A percentile compares a stretch with the other conserved stretches of the same genome.
These are phyloP conservation scores for Penicillium sp. DNA, from an alignment of 2,329 filamentous ascomycete species.

Conservation along the genomic window DNA sequence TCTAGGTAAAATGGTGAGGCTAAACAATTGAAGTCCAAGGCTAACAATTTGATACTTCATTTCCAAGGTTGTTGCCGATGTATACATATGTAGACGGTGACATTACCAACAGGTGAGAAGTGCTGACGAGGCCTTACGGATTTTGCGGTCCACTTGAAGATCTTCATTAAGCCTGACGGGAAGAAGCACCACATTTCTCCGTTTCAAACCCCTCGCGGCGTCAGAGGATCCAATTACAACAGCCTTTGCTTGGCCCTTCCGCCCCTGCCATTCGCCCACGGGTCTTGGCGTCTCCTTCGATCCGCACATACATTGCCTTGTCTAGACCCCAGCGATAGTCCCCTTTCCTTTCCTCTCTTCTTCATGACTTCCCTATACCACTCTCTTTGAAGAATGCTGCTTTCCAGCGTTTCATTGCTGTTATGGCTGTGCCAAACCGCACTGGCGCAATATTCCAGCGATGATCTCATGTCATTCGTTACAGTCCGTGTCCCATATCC, in stretches of 20 bases:
- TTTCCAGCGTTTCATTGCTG: conserved; percentile 2
- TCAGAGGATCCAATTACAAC: conserved; percentile 1
- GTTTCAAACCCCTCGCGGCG: conserved; percentile 2
- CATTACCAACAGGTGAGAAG: background rate
- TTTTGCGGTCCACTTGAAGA: background rate
- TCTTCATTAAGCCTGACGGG: background rate
- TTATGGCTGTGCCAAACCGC: conserved; percentile 8
- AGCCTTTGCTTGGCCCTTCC: background rate
- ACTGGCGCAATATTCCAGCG: conserved; percentile 8
- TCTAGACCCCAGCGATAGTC: background rate
- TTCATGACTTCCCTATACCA: background rate
- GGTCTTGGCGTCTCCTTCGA: background rate
- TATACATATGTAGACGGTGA: background rate
- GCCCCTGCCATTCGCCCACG: conserved; percentile 1
- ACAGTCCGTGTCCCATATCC: background rate
- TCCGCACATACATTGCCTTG: background rate
- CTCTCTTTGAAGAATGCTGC: conserved; percentile 7
- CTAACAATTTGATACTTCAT: background rate
- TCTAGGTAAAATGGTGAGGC: background rate
- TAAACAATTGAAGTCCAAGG: background rate
- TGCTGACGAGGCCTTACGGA: conserved; percentile 3
- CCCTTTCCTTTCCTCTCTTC: background rate
- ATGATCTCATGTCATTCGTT: conserved; percentile 11
- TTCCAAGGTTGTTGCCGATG: background rate
- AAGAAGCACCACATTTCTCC: background rate